Percentiles rank a stretch among this genome's conserved stretches.
Conservation (phyloP, 164 flowering plant species). For the Kingdonia uniflora region DNA sequence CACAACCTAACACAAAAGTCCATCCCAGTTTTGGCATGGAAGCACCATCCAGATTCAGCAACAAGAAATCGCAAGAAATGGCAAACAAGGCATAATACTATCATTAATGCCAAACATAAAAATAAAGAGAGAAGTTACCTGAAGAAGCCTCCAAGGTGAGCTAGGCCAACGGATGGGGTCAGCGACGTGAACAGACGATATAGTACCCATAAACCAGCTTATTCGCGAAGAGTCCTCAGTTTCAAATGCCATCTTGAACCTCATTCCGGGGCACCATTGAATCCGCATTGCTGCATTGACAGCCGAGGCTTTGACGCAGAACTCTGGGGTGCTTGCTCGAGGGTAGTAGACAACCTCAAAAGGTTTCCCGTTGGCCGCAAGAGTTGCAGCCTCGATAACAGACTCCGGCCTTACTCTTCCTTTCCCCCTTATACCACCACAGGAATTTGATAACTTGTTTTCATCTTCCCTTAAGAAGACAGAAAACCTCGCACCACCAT, state of each 20-base stretch:
- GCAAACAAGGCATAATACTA: too few relatives aligned
- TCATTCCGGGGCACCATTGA: constrained; percentile 85
- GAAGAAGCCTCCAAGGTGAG: constrained; percentile 96
- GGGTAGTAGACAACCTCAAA: constrained; percentile 90
- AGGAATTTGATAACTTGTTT: constrained; percentile 19
- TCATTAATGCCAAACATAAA: too few relatives aligned
- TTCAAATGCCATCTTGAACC: constrained; percentile 96
- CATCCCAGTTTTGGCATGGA: too few relatives aligned
- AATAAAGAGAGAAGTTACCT: constrained; percentile 42
- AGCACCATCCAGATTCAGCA: too few relatives aligned
- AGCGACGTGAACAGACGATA: constrained; percentile 71
- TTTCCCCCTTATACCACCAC: constrained; percentile 21
- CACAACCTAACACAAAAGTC: too few relatives aligned
- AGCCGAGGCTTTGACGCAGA: constrained; percentile 55
- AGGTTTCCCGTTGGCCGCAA: constrained; percentile 55
- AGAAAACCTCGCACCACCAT: constrained; percentile 60
- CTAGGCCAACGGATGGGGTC: constrained; percentile 86
- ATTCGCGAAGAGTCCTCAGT: constrained; percentile 91
- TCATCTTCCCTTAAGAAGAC: constrained; percentile 51
- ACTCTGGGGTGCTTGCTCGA: constrained; percentile 84
- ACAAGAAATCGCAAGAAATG: too few relatives aligned
- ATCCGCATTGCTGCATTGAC: constrained; percentile 64
- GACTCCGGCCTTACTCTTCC: constrained; percentile 50
- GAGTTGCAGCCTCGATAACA: constrained; percentile 58
- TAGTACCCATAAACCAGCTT: constrained; percentile 97